Conservation (phyloP, 1,139 yeast species). For the Saccharomyces hybrid region DNA sequence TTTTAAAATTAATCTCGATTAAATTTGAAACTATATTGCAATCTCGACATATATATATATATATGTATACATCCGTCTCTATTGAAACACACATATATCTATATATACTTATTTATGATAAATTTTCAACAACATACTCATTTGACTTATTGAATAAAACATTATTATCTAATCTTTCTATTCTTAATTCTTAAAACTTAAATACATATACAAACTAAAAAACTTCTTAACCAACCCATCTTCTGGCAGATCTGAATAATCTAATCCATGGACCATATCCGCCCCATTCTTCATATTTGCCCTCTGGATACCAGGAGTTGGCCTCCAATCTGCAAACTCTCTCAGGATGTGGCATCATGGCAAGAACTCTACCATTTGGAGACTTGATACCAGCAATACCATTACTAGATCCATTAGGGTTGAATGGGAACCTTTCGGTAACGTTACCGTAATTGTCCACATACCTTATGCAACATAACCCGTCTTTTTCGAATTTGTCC, state of each 20-base stretch:
- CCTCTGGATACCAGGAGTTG: constrained; percentile 83
- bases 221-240: constrained; percentile 63
- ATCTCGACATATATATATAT: not conserved
- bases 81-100: not conserved
- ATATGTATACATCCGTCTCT: not conserved
- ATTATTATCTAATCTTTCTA: not conserved
- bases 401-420: constrained; percentile 92
- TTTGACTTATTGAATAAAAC: not conserved
- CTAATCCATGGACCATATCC: constrained; percentile 93
- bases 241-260: constrained; percentile 86
- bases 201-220: not conserved
- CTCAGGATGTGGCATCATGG: constrained; percentile 99
- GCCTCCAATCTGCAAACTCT: constrained; percentile 83
- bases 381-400: constrained; percentile 92
- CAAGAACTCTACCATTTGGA: constrained; percentile 89
- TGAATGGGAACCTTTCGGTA: constrained; percentile 80
- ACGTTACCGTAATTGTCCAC: constrained; percentile 85
- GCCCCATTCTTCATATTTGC: constrained; percentile 55
- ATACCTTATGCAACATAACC: constrained; percentile 60
- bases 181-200: not conserved
- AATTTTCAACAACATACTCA: not conserved
- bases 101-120: not conserved
- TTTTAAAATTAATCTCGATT: not conserved
- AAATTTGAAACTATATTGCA: not conserved
- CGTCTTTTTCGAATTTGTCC: constrained; percentile 42